Conservation (phyloP, 257 asterid genomes). For the Nicotiana obtusifolia region DNA sequence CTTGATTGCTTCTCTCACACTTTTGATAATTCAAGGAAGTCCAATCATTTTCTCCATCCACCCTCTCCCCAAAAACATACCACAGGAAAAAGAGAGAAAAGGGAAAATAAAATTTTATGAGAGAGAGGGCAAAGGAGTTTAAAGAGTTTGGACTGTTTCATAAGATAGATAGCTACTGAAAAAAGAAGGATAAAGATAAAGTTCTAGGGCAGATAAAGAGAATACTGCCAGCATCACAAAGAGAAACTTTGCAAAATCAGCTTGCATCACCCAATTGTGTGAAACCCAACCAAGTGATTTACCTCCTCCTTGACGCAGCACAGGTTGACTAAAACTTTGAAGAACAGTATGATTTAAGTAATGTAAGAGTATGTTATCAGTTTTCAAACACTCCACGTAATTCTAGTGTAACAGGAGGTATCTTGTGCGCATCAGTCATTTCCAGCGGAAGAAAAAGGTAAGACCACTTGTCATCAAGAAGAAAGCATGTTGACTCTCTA, state of each 20-base stretch:
- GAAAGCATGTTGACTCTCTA: background rate
- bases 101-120: background rate
- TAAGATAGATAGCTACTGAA: background rate
- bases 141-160: background rate
- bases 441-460: background rate
- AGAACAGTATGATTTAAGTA: background rate
- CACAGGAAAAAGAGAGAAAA: background rate
- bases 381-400: background rate
- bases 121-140: background rate
- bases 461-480: background rate
- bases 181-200: background rate
- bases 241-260: background rate
- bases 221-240: background rate
- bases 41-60: background rate
- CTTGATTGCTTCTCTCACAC: background rate
- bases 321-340: slow-evolving; percentile 6
- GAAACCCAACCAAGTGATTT: background rate
- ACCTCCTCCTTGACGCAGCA: background rate
- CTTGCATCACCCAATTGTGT: background rate
- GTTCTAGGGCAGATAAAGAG: background rate
- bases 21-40: background rate
- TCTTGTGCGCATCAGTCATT: background rate
- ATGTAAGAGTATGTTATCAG: background rate
- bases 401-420: background rate
- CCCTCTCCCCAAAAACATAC: background rate